Base-by-base conservation (phyloP, 2,329 filamentous ascomycete genomes). In the Westerdykella sp. region DNA sequence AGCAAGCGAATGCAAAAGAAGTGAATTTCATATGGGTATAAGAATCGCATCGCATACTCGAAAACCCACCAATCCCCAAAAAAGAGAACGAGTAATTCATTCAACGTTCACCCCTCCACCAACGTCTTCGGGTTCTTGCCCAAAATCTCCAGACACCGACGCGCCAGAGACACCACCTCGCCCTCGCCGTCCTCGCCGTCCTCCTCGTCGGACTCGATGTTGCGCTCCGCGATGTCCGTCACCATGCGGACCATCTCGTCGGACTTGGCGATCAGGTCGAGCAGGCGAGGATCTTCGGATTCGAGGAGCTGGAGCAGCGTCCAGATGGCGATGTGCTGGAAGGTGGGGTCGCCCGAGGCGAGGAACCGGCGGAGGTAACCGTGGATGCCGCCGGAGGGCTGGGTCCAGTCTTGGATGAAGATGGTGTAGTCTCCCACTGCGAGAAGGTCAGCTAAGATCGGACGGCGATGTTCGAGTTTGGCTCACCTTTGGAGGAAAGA, bases 301-400 rank as follows among this genome's bases (percentile, higher is more conserved):
- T 98, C 93, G 40, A 98, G 83, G 4, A 98, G 78, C 64, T 98
- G 93, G 3, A 98, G 78, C 38, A 98, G 72, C 1, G 93, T 98
- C 93, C 93, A 98, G 50, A 97, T 95, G 40, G 93, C 93, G 62
- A 98, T 98, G 65, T 98, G 93, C 69, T 98, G 93, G 75, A 98
- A 98, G 0, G 93, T 98, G 1, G 93, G 83, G 63, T 98, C 93
- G 34, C 90, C 91, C 51, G 89, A 96, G 36, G 86, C 87, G 14
- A 98, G 77, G 75, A 98, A 98, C 42, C 91, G 83, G 57, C 83
- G 86, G 30, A 98, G 77, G 63, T 98, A 98, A 42, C 93, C 93
- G 62, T 96, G 90, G 48, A 98, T 95, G 37, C 93, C 93, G 37
- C 89, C 93, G 48, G 88, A 85, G 2, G 93, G 93, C 58, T 95